phyloP scores from a whole-genome alignment of 2,329 filamentous ascomycete genomes.

The Colletotrichum tofieldiae region DNA sequence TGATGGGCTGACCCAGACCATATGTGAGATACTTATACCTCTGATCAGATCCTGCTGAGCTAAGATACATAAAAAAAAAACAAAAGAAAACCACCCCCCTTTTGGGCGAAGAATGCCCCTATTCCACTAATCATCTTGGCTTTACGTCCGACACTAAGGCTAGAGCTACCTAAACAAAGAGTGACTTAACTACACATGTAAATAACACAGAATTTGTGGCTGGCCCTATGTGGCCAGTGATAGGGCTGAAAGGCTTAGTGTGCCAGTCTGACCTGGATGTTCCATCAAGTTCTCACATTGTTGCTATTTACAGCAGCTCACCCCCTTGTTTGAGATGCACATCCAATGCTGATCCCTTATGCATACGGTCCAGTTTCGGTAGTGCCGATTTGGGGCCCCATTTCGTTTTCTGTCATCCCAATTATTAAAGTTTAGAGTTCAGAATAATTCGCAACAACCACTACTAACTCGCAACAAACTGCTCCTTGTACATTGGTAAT shows the following conservation, averaged over 20 bases:
- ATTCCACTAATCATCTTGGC: not conserved
- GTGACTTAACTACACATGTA: not conserved
- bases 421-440: not conserved
- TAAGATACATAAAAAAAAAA: no score
- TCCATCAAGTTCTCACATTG: not conserved
- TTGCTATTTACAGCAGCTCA: conserved; percentile 19
- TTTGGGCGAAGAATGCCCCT: no score
- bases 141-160: no score
- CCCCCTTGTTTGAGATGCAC: conserved; percentile 12
- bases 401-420: not conserved
- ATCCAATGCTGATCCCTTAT: conserved; percentile 2
- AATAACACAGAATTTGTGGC: not conserved
- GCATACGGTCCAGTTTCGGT: conserved; percentile 7
- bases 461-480: not conserved
- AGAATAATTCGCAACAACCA: not conserved
- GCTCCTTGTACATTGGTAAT: no score
- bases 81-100: no score
- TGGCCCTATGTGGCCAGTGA: not conserved
- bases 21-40: no score
- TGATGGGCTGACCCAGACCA: no score
- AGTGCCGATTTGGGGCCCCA: not conserved
- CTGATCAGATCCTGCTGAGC: no score
- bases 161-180: not conserved
- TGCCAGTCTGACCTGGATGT: not conserved
- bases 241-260: conserved; percentile 7